Evolutionary conservation across 805 yeast species (phyloP), one percentile per base, ranked within the genome.

Genomic region (Tetrapisispora phaffii): DNA sequence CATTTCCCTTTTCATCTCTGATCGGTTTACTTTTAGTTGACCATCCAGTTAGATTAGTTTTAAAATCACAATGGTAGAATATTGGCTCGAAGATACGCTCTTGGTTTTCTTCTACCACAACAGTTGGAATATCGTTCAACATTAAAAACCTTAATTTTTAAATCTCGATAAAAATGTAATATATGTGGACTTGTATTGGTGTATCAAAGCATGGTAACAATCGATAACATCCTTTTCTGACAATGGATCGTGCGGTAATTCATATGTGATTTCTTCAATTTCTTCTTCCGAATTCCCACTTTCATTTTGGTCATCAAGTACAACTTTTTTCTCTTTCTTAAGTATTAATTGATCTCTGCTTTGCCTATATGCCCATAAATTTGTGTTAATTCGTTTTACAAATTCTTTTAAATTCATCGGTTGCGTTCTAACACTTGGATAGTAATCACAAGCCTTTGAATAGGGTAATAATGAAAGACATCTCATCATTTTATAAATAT

Each of bases 351-450:
- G 66, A 6, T 50, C 47, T 39, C 51, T 50, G 26, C 50, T 48
- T 26, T 48, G 51, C 36, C 66, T 53, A 41, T 61, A 61, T 7
- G 44, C 34, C 9, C 52, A 45, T 16, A 60, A 41, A 36, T 50
- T 54, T 28, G 44, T 41, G 41, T 63, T 63, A 54, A 67, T 51
- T 51, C 51, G 39, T 28, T 42, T 39, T 45, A 54, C 59, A 57
- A 66, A 49, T 45, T 53, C 47, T 21, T 59, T 54, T 33, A 68
- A 47, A 45, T 59, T 62, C 61, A 67, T 69, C 15, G 70, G 65
- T 23, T 67, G 70, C 0, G 74, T 70, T 40, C 68, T 59, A 4
- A 70, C 73, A 35, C 70, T 60, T 22, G 74, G 74, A 48, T 65
- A 69, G 38, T 53, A 55, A 49, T 69, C 74, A 39, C 69, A 66